Conservation (phyloP, 257 asterid species). For the Nicotiana knightiana region DNA sequence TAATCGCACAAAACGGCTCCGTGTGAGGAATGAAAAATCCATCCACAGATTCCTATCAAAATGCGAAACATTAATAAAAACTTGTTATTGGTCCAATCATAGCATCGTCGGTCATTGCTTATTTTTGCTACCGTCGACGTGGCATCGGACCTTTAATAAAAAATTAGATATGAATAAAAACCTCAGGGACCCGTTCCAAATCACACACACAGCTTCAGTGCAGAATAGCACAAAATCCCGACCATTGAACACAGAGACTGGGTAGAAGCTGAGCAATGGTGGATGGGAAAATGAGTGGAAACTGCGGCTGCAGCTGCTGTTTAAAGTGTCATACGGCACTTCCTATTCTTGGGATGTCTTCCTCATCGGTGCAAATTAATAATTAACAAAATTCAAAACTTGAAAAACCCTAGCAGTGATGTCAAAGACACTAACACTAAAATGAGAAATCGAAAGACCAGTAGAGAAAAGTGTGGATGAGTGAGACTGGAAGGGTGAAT, state of each 20-base stretch:
- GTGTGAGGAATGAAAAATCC: constrained; percentile 22
- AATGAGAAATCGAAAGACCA: too few species aligned
- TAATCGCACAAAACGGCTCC: constrained; percentile 78
- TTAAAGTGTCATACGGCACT: constrained; percentile 83
- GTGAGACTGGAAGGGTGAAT: background rate
- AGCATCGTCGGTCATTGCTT: constrained; percentile 54
- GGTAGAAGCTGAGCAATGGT: constrained; percentile 21
- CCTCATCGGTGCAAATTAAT: constrained; percentile 36
- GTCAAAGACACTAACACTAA: too few species aligned
- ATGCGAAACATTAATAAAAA: constrained; percentile 33
- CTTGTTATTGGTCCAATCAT: constrained; percentile 42
- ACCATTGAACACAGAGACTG: constrained; percentile 25
- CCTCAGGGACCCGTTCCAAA: constrained; percentile 83
- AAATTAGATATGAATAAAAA: background rate
- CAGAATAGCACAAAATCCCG: constrained; percentile 31
- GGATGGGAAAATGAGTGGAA: constrained; percentile 33
- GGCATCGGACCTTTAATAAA: constrained; percentile 40
- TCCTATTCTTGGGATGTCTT: constrained; percentile 79
- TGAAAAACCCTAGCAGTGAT: too few species aligned
- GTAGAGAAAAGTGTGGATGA: background rate
- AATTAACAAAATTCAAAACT: too few species aligned
- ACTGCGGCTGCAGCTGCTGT: constrained; percentile 25
- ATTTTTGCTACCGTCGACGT: constrained; percentile 50
- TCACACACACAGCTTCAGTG: constrained; percentile 47
- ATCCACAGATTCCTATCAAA: constrained; percentile 69